A percentile compares a stretch with the other conserved stretches of the same genome.
phyloP scores from a whole-genome alignment of 2,329 filamentous ascomycete species.

The Trichoderma hamatum region DNA sequence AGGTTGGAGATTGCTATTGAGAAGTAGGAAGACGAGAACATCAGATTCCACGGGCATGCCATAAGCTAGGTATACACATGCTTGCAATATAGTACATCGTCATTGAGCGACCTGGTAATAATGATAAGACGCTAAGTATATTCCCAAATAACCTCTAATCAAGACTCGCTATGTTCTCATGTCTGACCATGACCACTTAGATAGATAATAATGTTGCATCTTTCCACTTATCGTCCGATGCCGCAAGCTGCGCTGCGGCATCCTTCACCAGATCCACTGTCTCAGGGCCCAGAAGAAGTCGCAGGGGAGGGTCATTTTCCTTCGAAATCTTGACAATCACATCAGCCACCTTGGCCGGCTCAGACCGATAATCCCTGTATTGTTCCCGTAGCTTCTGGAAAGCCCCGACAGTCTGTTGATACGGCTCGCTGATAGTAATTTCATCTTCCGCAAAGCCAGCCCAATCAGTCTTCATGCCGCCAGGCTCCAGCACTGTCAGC shows the following conservation, averaged over 20 bases:
- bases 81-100: not conserved
- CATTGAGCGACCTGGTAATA: not conserved
- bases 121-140: not conserved
- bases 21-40: no score
- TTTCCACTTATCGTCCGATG: constrained; percentile 39
- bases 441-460: constrained; percentile 36
- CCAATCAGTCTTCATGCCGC: constrained; percentile 48
- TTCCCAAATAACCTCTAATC: not conserved
- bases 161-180: not conserved
- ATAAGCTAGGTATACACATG: not conserved
- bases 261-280: constrained; percentile 33
- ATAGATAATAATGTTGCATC: constrained; percentile 23
- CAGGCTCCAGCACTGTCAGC: constrained; percentile 45
- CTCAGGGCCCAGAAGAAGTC: constrained; percentile 39
- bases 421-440: constrained; percentile 40
- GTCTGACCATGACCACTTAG: not conserved
- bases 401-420: constrained; percentile 41
- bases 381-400: constrained; percentile 27
- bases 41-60: not conserved
- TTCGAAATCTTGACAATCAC: constrained; percentile 36
- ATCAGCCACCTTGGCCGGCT: constrained; percentile 35
- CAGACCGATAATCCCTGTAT: constrained; percentile 18
- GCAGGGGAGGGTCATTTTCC: constrained; percentile 37
- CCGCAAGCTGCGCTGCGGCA: constrained; percentile 32
- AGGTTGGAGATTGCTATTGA: not conserved